phyloP scores from a whole-genome alignment of 768 basidiomycete species.

The Trametes villosa region DNA sequence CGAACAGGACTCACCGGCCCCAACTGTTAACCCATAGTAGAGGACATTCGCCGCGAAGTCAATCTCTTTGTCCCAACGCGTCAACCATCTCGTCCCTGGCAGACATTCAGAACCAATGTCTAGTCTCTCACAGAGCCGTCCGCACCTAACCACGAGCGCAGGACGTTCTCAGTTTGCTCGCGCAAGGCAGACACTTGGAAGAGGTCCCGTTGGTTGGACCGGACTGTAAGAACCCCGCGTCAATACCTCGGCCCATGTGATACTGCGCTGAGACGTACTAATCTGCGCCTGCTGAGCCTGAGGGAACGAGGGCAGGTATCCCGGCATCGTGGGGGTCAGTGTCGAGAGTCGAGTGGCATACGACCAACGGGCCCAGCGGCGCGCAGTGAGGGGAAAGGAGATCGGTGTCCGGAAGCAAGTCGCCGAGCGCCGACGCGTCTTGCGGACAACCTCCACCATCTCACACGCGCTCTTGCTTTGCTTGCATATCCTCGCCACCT shows the following conservation, averaged over 20 bases:
- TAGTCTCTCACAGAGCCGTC: background rate
- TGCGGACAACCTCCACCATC: constrained; percentile 14
- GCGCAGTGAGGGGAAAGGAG: constrained; percentile 15
- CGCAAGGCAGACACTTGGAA: constrained; percentile 76
- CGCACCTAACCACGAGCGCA: constrained; percentile 80
- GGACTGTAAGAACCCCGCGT: constrained; percentile 50
- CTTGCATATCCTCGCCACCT: constrained; percentile 18
- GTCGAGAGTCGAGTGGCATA: constrained; percentile 14
- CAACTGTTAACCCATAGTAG: constrained; percentile 77
- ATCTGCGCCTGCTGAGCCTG: constrained; percentile 85
- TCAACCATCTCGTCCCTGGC: constrained; percentile 78
- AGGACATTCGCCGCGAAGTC: constrained; percentile 67
- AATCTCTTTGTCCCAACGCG: constrained; percentile 81
- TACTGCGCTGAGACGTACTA: constrained; percentile 52
- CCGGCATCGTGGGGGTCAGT: constrained; percentile 23
- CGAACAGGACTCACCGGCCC: constrained; percentile 55
- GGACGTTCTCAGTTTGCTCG: constrained; percentile 74
- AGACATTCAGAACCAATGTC: constrained; percentile 9
- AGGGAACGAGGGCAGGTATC: constrained; percentile 58
- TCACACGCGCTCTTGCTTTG: constrained; percentile 32
- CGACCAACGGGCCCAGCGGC: background rate
- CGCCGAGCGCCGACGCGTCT: constrained; percentile 10
- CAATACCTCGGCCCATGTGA: background rate
- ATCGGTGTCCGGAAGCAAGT: constrained; percentile 13
- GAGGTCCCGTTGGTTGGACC: constrained; percentile 83